Evolutionary conservation across 495 filamentous ascomycete species (phyloP), one percentile per base, ranked within the genome.

Genomic region (Penicillium riverlandense): DNA sequence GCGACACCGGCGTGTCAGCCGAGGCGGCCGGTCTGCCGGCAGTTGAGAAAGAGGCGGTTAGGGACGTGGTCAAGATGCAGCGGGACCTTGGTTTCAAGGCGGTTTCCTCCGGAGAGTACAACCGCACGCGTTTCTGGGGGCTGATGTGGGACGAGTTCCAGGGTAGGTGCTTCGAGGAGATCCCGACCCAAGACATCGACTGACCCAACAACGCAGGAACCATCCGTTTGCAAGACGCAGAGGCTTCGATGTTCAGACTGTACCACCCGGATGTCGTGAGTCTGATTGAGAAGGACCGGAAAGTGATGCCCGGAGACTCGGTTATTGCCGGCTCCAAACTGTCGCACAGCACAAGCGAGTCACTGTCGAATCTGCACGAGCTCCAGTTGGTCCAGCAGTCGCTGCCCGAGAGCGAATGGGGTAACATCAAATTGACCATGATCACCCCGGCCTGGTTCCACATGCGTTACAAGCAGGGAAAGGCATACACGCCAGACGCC

Each of bases 191-290:
- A 22, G 22, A 22, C 22, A 22, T 22, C 22, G 22, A 22, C 22
- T 22, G 22, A 22, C 22, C 22, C 22, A 6, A 22, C 22, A 22
- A 41, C 14, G 8, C 44, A 62, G 66, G 79, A 50, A 52, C 61
- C 27, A 70, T 54, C 31, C 57, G 54, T 44, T 43, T 60, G 11
- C 54, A 63, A 37, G 44, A 76, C 31, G 75, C 79, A 0, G 65
- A 72, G 33, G 57, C 71, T 32, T 69, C 72, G 7, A 77, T 85
- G 58, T 85, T 84, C 60, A 67, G 82, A 6, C 66, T 74, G 12
- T 86, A 86, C 53, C 79, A 86, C 49, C 85, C 85, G 6, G 83
- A 87, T 55, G 78, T 88, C 35, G 78, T 82, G n/a, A 80, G 75
- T 32, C 75, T 88, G 54, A 71, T 72, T 10, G 77, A 81, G 50